Conservation (phyloP, 139 green algal species). For the Haematococcus sp. region DNA sequence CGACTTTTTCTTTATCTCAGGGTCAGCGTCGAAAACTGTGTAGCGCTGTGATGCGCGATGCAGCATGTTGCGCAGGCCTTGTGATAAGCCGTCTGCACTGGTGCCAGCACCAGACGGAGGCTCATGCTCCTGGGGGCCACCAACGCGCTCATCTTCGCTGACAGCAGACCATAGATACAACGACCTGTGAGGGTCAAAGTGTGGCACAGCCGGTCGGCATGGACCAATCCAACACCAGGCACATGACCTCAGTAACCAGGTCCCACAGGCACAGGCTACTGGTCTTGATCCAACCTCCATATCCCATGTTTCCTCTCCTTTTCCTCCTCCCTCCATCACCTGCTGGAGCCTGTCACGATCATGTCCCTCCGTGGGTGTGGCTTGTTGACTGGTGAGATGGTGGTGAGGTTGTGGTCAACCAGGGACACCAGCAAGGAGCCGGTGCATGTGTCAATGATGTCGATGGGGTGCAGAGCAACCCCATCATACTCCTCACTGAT, state of each 20-base stretch:
- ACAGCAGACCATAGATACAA: constrained; percentile 41
- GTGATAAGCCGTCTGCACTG: not conserved
- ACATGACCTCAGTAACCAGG: too few species aligned
- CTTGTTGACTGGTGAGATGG: constrained; percentile 87
- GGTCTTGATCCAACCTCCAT: too few species aligned
- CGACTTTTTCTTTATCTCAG: not conserved
- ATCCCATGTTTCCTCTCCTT: too few species aligned
- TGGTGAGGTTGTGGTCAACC: constrained; percentile 76
- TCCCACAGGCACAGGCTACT: too few species aligned
- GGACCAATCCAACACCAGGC: too few species aligned
- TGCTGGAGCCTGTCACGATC: constrained; percentile 56
- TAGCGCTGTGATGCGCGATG: not conserved
- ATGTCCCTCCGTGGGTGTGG: constrained; percentile 72
- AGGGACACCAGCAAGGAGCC: constrained; percentile 61
- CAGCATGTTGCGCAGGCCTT: not conserved
- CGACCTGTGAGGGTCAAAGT: constrained; percentile 22
- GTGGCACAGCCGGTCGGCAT: too few species aligned
- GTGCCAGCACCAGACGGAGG: not conserved
- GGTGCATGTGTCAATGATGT: constrained; percentile 73
- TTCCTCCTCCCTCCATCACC: too few species aligned
- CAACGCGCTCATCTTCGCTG: constrained; percentile 21
- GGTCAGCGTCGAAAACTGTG: constrained; percentile 24
- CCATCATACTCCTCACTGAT: constrained; percentile 86
- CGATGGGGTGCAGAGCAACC: constrained; percentile 81
- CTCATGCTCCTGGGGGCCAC: not conserved